phyloP scores from a whole-genome alignment of 129 eudicot genomes.

The Deinandra increscens region DNA sequence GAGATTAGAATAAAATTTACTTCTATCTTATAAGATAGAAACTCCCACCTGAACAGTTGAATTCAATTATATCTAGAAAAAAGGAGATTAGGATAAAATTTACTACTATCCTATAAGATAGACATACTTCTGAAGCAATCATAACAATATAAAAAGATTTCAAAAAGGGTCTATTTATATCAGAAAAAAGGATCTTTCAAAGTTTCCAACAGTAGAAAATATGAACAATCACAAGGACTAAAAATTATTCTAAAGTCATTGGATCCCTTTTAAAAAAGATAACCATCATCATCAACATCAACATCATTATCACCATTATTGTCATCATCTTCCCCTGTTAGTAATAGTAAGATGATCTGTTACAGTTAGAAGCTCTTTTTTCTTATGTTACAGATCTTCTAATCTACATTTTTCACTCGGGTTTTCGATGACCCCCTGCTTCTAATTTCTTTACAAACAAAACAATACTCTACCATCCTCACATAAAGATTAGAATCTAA shows the following conservation, averaged over 20 bases:
- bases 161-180: conserved; percentile 23
- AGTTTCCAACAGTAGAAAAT: conserved; percentile 46
- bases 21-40: too few species aligned
- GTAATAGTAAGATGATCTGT: conserved; percentile 48
- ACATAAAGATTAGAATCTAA: conserved; percentile 18
- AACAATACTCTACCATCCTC: conserved; percentile 38
- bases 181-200: conserved; percentile 29
- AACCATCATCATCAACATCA: conserved; percentile 27
- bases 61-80: too few species aligned
- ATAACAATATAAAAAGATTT: too few species aligned
- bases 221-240: conserved; percentile 41
- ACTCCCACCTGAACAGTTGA: too few species aligned
- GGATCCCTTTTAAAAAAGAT: conserved; percentile 26
- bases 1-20: too few species aligned
- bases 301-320: conserved; percentile 11
- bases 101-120: too few species aligned
- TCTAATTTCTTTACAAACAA: conserved; percentile 47
- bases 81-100: too few species aligned
- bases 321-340: conserved; percentile 15
- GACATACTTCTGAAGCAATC: too few species aligned
- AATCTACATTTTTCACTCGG: conserved; percentile 36
- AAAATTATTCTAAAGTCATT: conserved; percentile 33
- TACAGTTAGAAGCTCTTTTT: conserved; percentile 36
- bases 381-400: conserved; percentile 56
- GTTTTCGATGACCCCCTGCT: conserved; percentile 25